A percentile compares a stretch with the other conserved stretches of the same genome.
Evolutionary conservation across 2,329 filamentous ascomycete species (phyloP).

Genomic region (Ploettnerulaceae sp.): DNA sequence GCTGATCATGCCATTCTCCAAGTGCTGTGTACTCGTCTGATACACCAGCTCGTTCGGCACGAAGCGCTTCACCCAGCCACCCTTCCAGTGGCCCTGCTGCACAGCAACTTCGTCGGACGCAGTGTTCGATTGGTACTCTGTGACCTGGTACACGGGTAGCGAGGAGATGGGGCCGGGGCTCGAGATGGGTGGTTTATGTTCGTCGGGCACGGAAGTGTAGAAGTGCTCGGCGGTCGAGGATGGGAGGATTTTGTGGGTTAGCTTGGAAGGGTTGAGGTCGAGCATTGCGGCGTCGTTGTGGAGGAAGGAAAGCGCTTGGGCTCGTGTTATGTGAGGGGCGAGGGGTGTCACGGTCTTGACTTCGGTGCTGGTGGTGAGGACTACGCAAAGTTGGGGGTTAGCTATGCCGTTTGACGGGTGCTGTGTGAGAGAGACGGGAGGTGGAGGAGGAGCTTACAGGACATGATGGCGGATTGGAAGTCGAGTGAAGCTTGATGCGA

Average conservation of each 20-base stretch:
- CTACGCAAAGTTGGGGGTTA: conserved; percentile 9
- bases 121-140: conserved; percentile 35
- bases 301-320: conserved; percentile 65
- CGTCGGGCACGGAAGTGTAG: conserved; percentile 42
- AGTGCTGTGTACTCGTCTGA: conserved; percentile 22
- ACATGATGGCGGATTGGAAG: conserved; percentile 20
- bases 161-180: conserved; percentile 11
- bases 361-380: conserved; percentile 26
- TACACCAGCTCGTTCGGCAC: conserved; percentile 28
- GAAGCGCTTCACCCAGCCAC: conserved; percentile 53
- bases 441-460: conserved; percentile 20
- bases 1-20: conserved; percentile 22
- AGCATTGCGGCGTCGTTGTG: conserved; percentile 79
- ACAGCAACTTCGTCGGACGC: conserved; percentile 59
- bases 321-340: conserved; percentile 59
- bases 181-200: conserved; percentile 52
- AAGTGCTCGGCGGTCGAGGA: conserved; percentile 35
- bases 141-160: conserved; percentile 25
- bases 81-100: conserved; percentile 70
- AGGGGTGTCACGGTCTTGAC: conserved; percentile 60
- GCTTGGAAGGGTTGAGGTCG: conserved; percentile 76
- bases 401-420: background rate
- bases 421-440: background rate
- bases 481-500: background rate
- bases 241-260: conserved; percentile 60